Percentiles rank a stretch among this genome's conserved stretches.
Evolutionary conservation across 2,329 filamentous ascomycete genomes (phyloP).

Genomic region (Fusarium duplospermum): DNA sequence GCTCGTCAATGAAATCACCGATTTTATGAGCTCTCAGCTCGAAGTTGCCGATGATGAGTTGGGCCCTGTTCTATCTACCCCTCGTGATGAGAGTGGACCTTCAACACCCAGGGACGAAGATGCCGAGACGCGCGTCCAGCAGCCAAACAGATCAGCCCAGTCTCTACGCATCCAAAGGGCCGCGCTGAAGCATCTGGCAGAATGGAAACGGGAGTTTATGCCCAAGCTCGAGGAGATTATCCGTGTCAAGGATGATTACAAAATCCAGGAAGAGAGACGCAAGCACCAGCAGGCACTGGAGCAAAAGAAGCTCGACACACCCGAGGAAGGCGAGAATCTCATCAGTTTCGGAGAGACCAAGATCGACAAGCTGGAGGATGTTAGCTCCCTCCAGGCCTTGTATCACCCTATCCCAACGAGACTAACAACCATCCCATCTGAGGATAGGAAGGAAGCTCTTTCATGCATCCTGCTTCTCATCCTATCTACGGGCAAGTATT

Average conservation of each 20-base stretch:
- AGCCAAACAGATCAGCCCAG: slow-evolving; percentile 37
- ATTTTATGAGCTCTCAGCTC: slow-evolving; percentile 65
- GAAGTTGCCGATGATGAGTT: slow-evolving; percentile 52
- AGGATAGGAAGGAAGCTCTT: slow-evolving; percentile 72
- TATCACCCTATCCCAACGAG: slow-evolving; percentile 66
- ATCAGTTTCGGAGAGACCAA: slow-evolving; percentile 54
- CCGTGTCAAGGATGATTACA: slow-evolving; percentile 60
- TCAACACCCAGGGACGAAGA: slow-evolving; percentile 23
- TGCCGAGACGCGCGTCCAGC: slow-evolving; percentile 18
- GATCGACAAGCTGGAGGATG: slow-evolving; percentile 51
- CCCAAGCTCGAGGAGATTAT: slow-evolving; percentile 76
- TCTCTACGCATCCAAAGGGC: slow-evolving; percentile 57
- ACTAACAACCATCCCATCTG: slow-evolving; percentile 65
- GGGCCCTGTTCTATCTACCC: slow-evolving; percentile 43
- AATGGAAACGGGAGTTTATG: slow-evolving; percentile 82
- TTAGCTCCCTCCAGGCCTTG: slow-evolving; percentile 60
- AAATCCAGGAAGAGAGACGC: slow-evolving; percentile 60
- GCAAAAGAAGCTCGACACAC: slow-evolving; percentile 49
- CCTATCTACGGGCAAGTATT: slow-evolving; percentile 79
- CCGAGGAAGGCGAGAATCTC: slow-evolving; percentile 53
- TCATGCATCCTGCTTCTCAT: slow-evolving; percentile 78
- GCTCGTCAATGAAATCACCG: slow-evolving; percentile 63
- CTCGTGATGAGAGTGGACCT: slow-evolving; percentile 20
- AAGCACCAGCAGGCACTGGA: slow-evolving; percentile 58
- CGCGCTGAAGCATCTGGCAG: slow-evolving; percentile 76